phyloP scores from a whole-genome alignment of 1,284 basidiomycete genomes.

The Puccinia novopanici region DNA sequence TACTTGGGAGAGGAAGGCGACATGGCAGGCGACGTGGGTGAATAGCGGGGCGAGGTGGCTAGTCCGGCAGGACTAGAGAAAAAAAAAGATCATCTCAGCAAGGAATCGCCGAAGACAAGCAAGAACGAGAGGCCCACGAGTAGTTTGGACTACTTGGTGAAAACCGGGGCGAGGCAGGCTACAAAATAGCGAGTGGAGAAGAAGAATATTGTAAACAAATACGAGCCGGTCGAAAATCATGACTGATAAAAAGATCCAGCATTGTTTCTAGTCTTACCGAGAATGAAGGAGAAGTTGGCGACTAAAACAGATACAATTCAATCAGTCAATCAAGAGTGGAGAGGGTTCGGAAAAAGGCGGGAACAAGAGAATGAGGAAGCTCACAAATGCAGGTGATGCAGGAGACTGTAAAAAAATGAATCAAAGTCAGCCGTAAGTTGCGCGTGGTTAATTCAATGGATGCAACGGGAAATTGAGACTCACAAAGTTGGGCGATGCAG shows the following conservation, averaged over 20 bases:
- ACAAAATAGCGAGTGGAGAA: not conserved
- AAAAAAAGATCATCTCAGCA: not conserved
- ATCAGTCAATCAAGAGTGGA: not conserved
- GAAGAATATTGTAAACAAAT: not conserved
- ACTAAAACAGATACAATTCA: slow-evolving; percentile 18
- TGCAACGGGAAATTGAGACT: not conserved
- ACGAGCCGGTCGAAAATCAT: not conserved
- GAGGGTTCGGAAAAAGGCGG: not conserved
- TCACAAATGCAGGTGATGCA: slow-evolving; percentile 50
- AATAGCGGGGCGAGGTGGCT: slow-evolving; percentile 66
- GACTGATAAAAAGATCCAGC: not conserved
- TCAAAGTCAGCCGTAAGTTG: not conserved
- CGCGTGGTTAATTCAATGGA: not conserved
- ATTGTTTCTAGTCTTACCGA: slow-evolving; percentile 24
- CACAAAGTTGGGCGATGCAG: slow-evolving; percentile 51
- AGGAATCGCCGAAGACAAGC: slow-evolving; percentile 35
- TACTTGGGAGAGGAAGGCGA: slow-evolving; percentile 58
- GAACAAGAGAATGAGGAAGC: not conserved
- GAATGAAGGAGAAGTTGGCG: slow-evolving; percentile 51
- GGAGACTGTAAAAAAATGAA: slow-evolving; percentile 31
- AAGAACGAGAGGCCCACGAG: slow-evolving; percentile 52
- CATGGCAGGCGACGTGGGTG: slow-evolving; percentile 71
- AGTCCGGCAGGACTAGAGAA: slow-evolving; percentile 37
- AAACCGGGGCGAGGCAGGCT: slow-evolving; percentile 51
- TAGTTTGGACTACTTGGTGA: slow-evolving; percentile 58